Percentiles rank a stretch among this genome's conserved stretches.
Conservation (phyloP, 2,329 filamentous ascomycete species). For the Diplodia scrobiculata region DNA sequence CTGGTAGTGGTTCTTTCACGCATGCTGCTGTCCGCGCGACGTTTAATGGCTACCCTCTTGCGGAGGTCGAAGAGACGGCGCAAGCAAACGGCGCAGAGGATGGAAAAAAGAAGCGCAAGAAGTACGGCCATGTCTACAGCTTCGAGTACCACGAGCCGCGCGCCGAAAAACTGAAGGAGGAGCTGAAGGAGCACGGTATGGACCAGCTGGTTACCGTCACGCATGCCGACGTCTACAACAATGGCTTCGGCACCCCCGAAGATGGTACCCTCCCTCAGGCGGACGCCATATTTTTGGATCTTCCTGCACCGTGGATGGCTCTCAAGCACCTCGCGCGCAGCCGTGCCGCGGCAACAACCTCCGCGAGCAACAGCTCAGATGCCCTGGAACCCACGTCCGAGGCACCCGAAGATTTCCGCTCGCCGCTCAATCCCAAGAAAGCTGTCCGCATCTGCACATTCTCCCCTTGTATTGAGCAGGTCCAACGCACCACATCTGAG, state of each 20-base stretch:
- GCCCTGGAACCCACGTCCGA: constrained; percentile 18
- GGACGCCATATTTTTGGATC: constrained; percentile 74
- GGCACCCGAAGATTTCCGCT: constrained; percentile 40
- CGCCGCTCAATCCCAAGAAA: constrained; percentile 69
- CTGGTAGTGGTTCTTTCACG: constrained; percentile 81
- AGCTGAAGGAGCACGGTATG: constrained; percentile 69
- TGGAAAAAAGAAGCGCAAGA: constrained; percentile 44
- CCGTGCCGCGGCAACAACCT: constrained; percentile 36
- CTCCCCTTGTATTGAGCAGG: constrained; percentile 95
- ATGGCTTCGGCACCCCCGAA: constrained; percentile 61
- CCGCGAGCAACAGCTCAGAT: not conserved
- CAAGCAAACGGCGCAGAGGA: constrained; percentile 35
- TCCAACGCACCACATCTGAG: constrained; percentile 77
- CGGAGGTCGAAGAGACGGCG: constrained; percentile 32
- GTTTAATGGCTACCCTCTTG: constrained; percentile 67
- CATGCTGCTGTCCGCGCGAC: constrained; percentile 76
- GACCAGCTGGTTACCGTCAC: constrained; percentile 69
- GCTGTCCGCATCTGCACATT: constrained; percentile 87
- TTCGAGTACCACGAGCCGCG: constrained; percentile 79
- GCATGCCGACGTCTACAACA: constrained; percentile 76
- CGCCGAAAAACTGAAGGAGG: constrained; percentile 67
- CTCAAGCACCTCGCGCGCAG: constrained; percentile 71
- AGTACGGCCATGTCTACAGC: constrained; percentile 71
- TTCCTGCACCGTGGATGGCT: constrained; percentile 80
- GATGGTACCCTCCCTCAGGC: constrained; percentile 56